A percentile compares a stretch with the other conserved stretches of the same genome.
These are phyloP conservation scores for Sistotremastrum suecicum DNA, from an alignment of 768 basidiomycete genomes.

Conservation along the genomic window DNA sequence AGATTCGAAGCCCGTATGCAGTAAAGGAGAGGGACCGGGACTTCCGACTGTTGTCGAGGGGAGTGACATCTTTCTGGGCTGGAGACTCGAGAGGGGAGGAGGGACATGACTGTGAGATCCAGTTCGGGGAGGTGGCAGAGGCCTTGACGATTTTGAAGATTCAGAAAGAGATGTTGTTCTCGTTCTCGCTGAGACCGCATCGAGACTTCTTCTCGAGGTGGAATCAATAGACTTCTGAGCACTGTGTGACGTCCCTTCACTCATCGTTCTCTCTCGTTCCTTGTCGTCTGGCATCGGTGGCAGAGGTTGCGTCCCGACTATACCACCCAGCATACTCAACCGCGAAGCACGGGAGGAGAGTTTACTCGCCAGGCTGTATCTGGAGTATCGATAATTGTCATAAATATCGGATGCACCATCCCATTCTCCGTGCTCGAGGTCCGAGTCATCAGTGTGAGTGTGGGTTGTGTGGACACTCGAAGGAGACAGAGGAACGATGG, in stretches of 20 bases:
- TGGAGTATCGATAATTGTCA: constrained; percentile 65
- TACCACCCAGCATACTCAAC: background rate
- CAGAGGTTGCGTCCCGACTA: constrained; percentile 16
- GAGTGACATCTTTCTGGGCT: constrained; percentile 6
- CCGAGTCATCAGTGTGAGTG: constrained; percentile 14
- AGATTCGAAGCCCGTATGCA: constrained; percentile 29
- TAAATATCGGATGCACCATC: constrained; percentile 64
- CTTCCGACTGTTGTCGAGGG: too few species aligned
- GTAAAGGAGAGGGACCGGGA: constrained; percentile 18
- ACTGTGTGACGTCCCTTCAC: too few species aligned
- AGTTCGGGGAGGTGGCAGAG: background rate
- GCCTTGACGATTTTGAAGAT: background rate
- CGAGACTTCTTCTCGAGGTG: too few species aligned
- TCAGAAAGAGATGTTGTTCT: constrained; percentile 2
- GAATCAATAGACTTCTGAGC: too few species aligned
- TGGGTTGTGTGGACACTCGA: constrained; percentile 16
- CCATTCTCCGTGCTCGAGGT: constrained; percentile 29
- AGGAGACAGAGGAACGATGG: constrained; percentile 9
- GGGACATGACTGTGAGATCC: constrained; percentile 2
- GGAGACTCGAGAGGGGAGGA: constrained; percentile 4
- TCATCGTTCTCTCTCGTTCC: background rate
- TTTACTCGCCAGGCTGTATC: constrained; percentile 35
- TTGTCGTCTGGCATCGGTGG: constrained; percentile 11
- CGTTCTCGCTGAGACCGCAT: constrained; percentile 1
- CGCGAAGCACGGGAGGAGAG: constrained; percentile 14